Percentiles rank a stretch among this genome's conserved stretches.
Evolutionary conservation across 2,329 filamentous ascomycete genomes (phyloP).

Genomic region (Colletotrichum karsti): DNA sequence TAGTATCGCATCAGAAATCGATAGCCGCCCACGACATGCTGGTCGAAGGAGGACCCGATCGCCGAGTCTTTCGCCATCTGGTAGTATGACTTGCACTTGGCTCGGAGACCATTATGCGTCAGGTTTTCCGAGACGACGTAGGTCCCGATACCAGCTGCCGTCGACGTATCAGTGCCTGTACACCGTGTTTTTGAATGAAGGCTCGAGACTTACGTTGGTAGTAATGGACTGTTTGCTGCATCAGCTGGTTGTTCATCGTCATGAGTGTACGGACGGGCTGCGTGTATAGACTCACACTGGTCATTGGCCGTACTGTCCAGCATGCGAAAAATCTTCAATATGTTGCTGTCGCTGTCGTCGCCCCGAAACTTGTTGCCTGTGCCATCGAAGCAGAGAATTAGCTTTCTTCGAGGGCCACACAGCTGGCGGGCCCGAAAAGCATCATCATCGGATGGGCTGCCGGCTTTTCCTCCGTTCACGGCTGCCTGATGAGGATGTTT

Average conservation of each 20-base stretch:
- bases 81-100: conserved; percentile 72
- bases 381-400: conserved; percentile 70
- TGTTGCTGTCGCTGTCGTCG: conserved; percentile 70
- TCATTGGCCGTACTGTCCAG: conserved; percentile 69
- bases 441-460: background rate
- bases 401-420: conserved; percentile 44
- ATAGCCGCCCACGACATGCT: conserved; percentile 86
- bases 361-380: conserved; percentile 72
- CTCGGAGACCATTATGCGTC: conserved; percentile 63
- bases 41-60: conserved; percentile 80
- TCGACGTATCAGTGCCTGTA: background rate
- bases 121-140: conserved; percentile 71
- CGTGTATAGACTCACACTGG: conserved; percentile 55
- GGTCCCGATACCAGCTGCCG: conserved; percentile 73
- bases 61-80: conserved; percentile 81
- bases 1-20: conserved; percentile 82
- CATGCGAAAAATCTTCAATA: conserved; percentile 77
- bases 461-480: background rate
- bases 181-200: too few relatives aligned
- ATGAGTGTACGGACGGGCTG: background rate
- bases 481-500: background rate
- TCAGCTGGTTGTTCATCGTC: background rate
- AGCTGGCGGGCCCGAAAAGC: background rate
- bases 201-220: conserved; percentile 63
- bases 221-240: conserved; percentile 56